Percentiles rank a stretch among this genome's conserved stretches.
Evolutionary conservation across 2,329 filamentous ascomycete genomes (phyloP).

Genomic region (Fusarium denticulatum): DNA sequence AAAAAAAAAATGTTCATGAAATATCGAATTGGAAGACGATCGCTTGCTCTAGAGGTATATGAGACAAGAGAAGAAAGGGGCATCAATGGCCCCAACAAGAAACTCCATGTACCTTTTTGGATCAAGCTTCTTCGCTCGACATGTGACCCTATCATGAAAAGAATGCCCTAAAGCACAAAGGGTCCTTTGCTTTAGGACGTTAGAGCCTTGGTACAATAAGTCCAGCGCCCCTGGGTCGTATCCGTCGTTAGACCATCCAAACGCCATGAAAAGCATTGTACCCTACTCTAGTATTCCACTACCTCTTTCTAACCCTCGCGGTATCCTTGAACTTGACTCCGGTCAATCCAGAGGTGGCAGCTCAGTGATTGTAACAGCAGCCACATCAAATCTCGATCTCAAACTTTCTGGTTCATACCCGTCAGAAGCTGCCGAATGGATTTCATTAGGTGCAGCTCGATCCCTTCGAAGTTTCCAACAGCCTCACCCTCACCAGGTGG

Average conservation of each 20-base stretch:
- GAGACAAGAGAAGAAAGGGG: constrained; percentile 30
- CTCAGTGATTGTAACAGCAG: background rate
- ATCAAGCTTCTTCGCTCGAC: constrained; percentile 17
- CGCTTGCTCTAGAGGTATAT: constrained; percentile 45
- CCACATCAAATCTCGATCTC: constrained; percentile 6
- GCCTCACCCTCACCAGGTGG: constrained; percentile 48
- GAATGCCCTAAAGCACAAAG: background rate
- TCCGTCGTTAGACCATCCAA: constrained; percentile 42
- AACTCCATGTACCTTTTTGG: constrained; percentile 30
- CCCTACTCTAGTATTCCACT: constrained; percentile 18
- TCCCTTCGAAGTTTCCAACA: constrained; percentile 50
- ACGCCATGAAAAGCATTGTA: constrained; percentile 37
- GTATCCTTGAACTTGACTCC: background rate
- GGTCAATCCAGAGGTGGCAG: background rate
- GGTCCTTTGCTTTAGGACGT: constrained; percentile 10
- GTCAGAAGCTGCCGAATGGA: constrained; percentile 52
- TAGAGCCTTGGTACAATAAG: constrained; percentile 23
- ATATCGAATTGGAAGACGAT: constrained; percentile 33
- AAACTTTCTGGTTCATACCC: constrained; percentile 54
- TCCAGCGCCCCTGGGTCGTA: constrained; percentile 38
- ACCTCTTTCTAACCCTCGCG: constrained; percentile 5
- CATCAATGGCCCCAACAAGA: constrained; percentile 21
- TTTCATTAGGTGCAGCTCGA: constrained; percentile 55
- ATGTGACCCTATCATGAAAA: constrained; percentile 14
- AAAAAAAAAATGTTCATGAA: constrained; percentile 3